These are phyloP conservation scores for Extremus antarcticus DNA, from an alignment of 495 filamentous ascomycete species.

Conservation along the genomic window DNA sequence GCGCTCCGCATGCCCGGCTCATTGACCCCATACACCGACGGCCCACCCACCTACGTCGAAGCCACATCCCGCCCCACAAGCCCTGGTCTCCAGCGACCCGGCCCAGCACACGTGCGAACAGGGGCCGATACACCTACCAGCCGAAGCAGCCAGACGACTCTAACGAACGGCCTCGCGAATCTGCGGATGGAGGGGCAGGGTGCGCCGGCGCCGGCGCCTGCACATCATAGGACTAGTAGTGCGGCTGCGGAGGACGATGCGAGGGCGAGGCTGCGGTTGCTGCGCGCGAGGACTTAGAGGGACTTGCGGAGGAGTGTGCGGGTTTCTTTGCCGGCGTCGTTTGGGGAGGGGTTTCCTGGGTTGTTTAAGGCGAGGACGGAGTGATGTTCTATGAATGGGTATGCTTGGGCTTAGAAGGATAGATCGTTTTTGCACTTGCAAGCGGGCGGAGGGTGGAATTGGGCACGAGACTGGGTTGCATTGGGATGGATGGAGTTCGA, in stretches of 20 bases:
- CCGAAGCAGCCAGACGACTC: slow-evolving; percentile 7
- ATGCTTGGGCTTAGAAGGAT: neutral
- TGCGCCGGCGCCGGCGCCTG: neutral
- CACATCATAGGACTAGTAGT: neutral
- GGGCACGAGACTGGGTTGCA: neutral
- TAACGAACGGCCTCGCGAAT: neutral
- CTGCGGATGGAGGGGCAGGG: neutral
- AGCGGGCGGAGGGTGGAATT: neutral
- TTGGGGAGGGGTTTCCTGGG: neutral
- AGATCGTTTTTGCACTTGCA: neutral
- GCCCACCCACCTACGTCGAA: slow-evolving; percentile 29
- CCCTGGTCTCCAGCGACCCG: slow-evolving; percentile 18
- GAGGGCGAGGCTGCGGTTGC: slow-evolving; percentile 6
- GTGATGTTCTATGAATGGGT: neutral
- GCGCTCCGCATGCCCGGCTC: slow-evolving; percentile 26
- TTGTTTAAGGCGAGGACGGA: neutral
- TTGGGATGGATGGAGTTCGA: neutral
- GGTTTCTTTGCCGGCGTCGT: neutral
- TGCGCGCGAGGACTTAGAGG: slow-evolving; percentile 6
- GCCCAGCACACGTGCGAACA: slow-evolving; percentile 16
- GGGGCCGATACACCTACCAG: neutral
- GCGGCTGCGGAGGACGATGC: slow-evolving; percentile 2
- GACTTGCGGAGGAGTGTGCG: neutral
- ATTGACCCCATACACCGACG: slow-evolving; percentile 20
- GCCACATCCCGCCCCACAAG: slow-evolving; percentile 30